Base-by-base conservation (phyloP, 768 basidiomycete genomes). In the Exsudoporus frostii region DNA sequence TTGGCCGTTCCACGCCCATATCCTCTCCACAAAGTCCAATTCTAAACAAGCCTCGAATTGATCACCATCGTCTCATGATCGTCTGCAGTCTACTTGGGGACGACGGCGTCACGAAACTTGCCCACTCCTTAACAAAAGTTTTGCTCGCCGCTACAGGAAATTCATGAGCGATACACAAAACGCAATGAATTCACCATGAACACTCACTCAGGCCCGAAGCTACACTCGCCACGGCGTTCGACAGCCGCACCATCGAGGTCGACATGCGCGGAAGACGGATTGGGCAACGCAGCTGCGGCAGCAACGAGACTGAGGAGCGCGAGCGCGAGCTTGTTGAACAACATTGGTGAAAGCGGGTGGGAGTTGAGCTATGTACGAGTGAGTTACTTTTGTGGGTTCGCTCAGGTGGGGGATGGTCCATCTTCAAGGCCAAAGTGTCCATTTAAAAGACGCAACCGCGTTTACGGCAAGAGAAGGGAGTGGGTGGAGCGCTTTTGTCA, bases 311-410 rank as follows among this genome's bases (percentile, higher is more conserved):
- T 17, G 1, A 58, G 46, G 19, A 58, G 37, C 10, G 27, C 22
- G 5, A 57, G 37, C 5, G 44, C 14, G 20, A 59, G 15, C 20
- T 46, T 53, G 45, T 53, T 59, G 36, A 59, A 34, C 20, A 59
- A 33, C 56, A 59, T 53, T 20, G 33, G 34, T 14, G n/a, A 27
- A 20, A 9, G 10, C 13, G n/a, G 19, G 22, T n/a, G 4, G 5
- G 9, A 24, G 17, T 24, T 15, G 7, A 25, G 4, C 3, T n/a
- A n/a, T n/a, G n/a, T 10, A 11, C 1, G 25, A 19, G n/a, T 14
- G 29, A 13, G n/a, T 9, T 32, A 25, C 15, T 32, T 24, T 38
- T 14, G 10, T 20, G 36, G 10, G 27, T 22, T 46, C 11, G 10
- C 15, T 17, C 4, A 25, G 14, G 13, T 32, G 10, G 20, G 15